Conservation (phyloP, 2,329 filamentous ascomycete species). For the Metarhizium brunneum region DNA sequence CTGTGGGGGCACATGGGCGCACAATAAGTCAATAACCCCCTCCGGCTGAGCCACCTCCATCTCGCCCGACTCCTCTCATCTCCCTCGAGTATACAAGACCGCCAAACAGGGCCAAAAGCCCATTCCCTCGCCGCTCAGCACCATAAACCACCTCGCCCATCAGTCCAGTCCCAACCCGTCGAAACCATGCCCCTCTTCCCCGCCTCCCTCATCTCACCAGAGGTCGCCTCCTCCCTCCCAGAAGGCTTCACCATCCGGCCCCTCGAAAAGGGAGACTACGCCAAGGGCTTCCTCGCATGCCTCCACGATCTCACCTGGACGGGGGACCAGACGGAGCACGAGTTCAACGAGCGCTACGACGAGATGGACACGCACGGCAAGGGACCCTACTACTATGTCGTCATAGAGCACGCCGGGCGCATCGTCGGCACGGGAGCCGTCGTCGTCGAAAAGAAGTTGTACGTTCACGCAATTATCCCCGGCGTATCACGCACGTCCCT, state of each 20-base stretch:
- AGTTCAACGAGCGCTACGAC: conserved; percentile 61
- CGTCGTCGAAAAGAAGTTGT: conserved; percentile 74
- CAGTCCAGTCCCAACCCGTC: no score
- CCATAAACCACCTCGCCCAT: no score
- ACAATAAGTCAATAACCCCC: no score
- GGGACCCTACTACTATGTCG: conserved; percentile 59
- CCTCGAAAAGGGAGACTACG: conserved; percentile 57
- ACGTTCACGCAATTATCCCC: conserved; percentile 13
- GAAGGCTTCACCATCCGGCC: conserved; percentile 63
- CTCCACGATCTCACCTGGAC: conserved; percentile 69
- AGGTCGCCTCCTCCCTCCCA: conserved; percentile 52
- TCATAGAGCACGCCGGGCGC: conserved; percentile 52
- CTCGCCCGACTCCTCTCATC: no score
- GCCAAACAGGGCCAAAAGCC: no score
- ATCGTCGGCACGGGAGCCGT: conserved; percentile 69
- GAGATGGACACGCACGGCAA: conserved; percentile 33
- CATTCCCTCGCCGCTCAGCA: no score
- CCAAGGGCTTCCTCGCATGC: conserved; percentile 64
- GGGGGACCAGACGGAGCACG: conserved; percentile 56
- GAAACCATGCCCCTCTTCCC: conserved; percentile 45
- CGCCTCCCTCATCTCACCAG: conserved; percentile 53
- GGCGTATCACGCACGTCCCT: background rate
- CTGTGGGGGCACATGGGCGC: no score
- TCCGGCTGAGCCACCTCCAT: no score
- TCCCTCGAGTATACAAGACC: no score